These are phyloP conservation scores for Talaromyces thailandensis DNA, from an alignment of 495 filamentous ascomycete species.

Conservation along the genomic window DNA sequence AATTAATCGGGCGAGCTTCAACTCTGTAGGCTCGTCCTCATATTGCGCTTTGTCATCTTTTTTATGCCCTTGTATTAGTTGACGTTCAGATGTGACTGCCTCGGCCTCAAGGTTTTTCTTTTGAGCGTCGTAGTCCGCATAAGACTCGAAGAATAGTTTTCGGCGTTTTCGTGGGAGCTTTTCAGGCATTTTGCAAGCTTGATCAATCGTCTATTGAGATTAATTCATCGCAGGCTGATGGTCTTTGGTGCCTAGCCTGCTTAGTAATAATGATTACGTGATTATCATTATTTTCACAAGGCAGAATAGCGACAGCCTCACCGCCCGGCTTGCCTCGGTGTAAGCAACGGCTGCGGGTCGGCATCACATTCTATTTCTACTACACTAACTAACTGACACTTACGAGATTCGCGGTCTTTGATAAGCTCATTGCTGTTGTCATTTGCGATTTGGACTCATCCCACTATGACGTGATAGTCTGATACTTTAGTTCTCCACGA, in stretches of 20 bases:
- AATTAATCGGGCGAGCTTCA: constrained; percentile 74
- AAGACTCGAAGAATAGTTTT: background rate
- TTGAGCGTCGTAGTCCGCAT: background rate
- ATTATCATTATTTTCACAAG: background rate
- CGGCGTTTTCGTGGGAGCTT: background rate
- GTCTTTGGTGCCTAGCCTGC: background rate
- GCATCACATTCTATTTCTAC: constrained; percentile 4
- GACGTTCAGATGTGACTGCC: background rate
- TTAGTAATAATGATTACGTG: background rate
- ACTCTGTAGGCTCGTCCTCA: constrained; percentile 71
- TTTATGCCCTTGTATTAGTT: background rate
- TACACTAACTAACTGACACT: no score
- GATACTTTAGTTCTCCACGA: background rate
- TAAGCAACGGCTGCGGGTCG: background rate
- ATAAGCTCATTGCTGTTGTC: background rate
- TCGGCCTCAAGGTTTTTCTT: background rate
- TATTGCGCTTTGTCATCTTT: constrained; percentile 1
- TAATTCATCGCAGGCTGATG: background rate
- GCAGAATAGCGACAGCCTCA: background rate
- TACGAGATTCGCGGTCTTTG: background rate
- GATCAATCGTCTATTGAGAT: background rate
- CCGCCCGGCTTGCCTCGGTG: constrained; percentile 7
- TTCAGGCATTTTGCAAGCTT: background rate
- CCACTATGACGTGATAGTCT: constrained; percentile 2
- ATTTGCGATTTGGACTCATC: background rate